Percentiles rank a stretch among this genome's conserved stretches.
Conservation (phyloP, 2,329 filamentous ascomycete genomes). For the Neofusicoccum kwambonambiense region DNA sequence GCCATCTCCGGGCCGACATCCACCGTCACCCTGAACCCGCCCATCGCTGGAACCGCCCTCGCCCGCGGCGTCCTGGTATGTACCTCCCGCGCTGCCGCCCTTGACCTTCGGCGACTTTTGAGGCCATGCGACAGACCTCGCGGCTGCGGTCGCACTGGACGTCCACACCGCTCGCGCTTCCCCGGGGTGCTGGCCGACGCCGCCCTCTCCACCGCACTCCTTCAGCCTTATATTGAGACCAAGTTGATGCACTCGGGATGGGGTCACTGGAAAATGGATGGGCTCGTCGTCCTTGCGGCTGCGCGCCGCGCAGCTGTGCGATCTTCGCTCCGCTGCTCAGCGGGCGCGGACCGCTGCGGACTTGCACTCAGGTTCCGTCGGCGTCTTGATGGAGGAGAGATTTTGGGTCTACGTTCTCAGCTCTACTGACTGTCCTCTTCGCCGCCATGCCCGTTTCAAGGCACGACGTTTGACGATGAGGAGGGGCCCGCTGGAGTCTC, state of each 20-base stretch:
- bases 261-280: not conserved
- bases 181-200: not conserved
- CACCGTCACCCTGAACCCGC: conserved; percentile 10
- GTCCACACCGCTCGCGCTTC: conserved; percentile 7
- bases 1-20: conserved; percentile 11
- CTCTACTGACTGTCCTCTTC: conserved; percentile 1
- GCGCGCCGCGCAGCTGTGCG: not conserved
- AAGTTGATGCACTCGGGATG: conserved; percentile 8
- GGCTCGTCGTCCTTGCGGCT: not conserved
- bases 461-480: not conserved
- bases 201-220: not conserved
- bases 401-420: not conserved
- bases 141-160: conserved; percentile 5
- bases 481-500: not conserved
- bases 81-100: conserved; percentile 6
- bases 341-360: not conserved
- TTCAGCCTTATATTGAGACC: conserved; percentile 5
- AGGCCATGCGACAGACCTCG: conserved; percentile 3
- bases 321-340: not conserved
- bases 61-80: conserved; percentile 5
- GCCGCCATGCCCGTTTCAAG: conserved; percentile 1
- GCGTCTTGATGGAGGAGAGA: not conserved
- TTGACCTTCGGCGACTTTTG: not conserved
- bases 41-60: not conserved
- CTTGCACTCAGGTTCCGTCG: not conserved